Evolutionary conservation across 163 green algal genomes (phyloP), one percentile per base, ranked within the genome.

Genomic region (Volvox carteri): DNA sequence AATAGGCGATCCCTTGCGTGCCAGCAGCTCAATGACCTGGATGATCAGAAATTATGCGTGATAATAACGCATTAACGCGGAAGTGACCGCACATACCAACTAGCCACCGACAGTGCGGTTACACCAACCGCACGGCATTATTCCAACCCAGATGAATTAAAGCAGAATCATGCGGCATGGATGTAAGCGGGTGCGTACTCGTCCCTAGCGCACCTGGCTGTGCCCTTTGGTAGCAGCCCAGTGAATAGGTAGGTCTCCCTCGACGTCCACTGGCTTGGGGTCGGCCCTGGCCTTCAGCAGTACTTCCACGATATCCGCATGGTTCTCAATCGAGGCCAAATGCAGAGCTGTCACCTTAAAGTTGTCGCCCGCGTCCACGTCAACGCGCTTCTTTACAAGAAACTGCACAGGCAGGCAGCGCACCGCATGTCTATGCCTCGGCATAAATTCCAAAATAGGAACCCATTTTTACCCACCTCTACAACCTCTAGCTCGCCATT

Each of bases 351-450:
- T 93, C 7, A 94, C 92, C 16, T 83, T 62, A 48, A 89, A 91
- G 58, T 87, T 91, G 85, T 96, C 93, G 18, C 90, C 87, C 8
- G 92, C 91, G 72, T 96, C 92, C 25, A 94, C 37, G 37, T 96
- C 93, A 1, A 95, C 93, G 18, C 88, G 85, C 65, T 90, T 84
- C 33, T 77, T 76, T 9, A 93, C 86, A 8, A 94, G 84, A 41
- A 91, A 93, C 90, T 94, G 83, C 86, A 68, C 28, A 39, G 48
- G 8, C 35, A 48, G 25, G 37, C 23, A 86, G 25, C n/a, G 50
- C 35, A 28, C 37, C 28, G 35, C 70, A 78, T 78, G 70, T 78
- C 70, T 56, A 41, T 50, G 67, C 6, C 67, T 4, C n/a, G n/a
- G n/a, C n/a, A n/a, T n/a, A n/a, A n/a, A n/a, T n/a, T n/a, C n/a